Conservation (phyloP, 192 early-diverging fungal genomes). For the Coemansia aciculifera region DNA sequence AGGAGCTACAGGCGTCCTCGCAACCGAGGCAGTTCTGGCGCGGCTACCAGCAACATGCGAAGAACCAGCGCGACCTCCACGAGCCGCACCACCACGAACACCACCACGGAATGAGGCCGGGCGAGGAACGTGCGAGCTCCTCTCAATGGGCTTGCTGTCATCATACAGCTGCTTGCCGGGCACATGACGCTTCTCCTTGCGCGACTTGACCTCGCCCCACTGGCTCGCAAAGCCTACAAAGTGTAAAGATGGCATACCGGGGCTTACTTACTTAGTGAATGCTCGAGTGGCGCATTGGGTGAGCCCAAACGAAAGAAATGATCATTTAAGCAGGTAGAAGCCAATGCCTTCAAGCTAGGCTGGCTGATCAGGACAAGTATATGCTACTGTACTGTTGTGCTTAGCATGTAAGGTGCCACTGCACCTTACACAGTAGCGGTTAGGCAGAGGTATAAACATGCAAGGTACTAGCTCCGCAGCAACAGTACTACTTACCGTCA, state of each 20-base stretch:
- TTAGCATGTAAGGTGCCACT: background rate
- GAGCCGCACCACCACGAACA: slow-evolving; percentile 68
- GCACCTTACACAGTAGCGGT: background rate
- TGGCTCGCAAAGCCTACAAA: slow-evolving; percentile 71
- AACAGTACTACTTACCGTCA: slow-evolving; percentile 61
- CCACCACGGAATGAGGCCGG: slow-evolving; percentile 59
- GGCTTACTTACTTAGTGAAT: slow-evolving; percentile 1
- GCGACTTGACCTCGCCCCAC: slow-evolving; percentile 87
- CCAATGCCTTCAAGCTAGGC: background rate
- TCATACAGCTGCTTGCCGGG: slow-evolving; percentile 51
- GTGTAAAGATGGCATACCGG: background rate
- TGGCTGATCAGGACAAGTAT: background rate
- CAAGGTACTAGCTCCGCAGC: background rate
- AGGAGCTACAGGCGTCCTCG: slow-evolving; percentile 25
- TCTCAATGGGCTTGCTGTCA: slow-evolving; percentile 49
- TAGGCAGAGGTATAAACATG: background rate
- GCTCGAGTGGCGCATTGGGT: slow-evolving; percentile 2
- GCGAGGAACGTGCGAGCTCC: slow-evolving; percentile 58
- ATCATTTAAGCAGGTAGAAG: background rate
- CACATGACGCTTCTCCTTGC: slow-evolving; percentile 57
- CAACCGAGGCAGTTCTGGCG: slow-evolving; percentile 30
- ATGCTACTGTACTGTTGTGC: background rate
- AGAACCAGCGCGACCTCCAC: slow-evolving; percentile 63
- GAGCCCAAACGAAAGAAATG: slow-evolving; percentile 4
- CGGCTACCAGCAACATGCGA: slow-evolving; percentile 45